phyloP scores from a whole-genome alignment of 331 rosid genomes.

The Malus hybrid region DNA sequence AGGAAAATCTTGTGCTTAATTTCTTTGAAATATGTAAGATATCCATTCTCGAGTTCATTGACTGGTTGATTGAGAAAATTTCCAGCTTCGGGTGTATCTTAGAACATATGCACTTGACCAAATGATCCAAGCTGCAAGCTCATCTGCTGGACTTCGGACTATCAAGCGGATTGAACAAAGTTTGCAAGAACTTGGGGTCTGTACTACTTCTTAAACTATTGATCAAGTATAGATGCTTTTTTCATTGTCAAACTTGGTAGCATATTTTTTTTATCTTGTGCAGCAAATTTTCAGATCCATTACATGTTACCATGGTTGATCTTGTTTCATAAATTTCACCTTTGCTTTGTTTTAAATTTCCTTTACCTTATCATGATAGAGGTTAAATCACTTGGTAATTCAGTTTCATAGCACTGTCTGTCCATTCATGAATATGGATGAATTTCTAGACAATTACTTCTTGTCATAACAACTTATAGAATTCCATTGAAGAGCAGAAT shows the following conservation, averaged over 20 bases:
- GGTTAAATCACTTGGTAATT: neutral
- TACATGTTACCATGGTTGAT: neutral
- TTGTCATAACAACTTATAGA: neutral
- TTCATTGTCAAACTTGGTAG: neutral
- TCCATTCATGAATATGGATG: neutral
- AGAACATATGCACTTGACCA: constrained; percentile 97
- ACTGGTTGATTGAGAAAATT: constrained; percentile 23
- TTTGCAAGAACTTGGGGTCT: constrained; percentile 93
- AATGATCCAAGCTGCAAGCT: constrained; percentile 84
- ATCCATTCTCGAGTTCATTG: neutral
- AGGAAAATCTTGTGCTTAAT: neutral
- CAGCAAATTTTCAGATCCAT: neutral
- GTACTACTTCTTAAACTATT: constrained; percentile 23
- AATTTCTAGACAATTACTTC: neutral
- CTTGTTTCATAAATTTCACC: neutral
- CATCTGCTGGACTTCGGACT: constrained; percentile 90
- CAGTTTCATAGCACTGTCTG: neutral
- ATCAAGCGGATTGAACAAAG: constrained; percentile 97
- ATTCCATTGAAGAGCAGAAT: neutral
- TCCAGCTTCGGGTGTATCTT: constrained; percentile 89
- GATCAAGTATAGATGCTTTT: constrained; percentile 9
- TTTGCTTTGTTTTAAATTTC: neutral
- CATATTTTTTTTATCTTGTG: neutral
- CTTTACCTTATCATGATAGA: neutral
- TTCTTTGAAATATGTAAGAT: neutral